These are phyloP conservation scores for Nemania sp. DNA, from an alignment of 2,329 filamentous ascomycete genomes.

Conservation along the genomic window DNA sequence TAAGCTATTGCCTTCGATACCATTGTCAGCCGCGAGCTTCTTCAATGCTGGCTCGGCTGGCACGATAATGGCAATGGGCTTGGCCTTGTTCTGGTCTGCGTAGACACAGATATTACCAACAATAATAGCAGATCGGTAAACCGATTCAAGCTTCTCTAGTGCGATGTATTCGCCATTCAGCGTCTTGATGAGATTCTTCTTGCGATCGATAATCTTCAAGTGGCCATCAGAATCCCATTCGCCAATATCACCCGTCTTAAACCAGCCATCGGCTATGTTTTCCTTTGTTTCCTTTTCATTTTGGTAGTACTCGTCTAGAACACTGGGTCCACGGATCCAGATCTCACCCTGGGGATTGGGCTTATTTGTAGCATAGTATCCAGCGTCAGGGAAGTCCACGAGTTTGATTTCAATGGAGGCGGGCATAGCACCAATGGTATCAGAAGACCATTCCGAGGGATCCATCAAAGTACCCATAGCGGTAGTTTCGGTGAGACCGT, in stretches of 20 bases:
- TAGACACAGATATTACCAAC: conserved; percentile 70
- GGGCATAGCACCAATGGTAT: conserved; percentile 79
- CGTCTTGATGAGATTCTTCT: conserved; percentile 91
- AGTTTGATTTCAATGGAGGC: conserved; percentile 84
- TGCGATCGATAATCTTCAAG: conserved; percentile 82
- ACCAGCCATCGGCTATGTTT: conserved; percentile 83
- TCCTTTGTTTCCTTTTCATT: conserved; percentile 81
- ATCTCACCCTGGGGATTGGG: conserved; percentile 86
- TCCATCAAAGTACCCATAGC: conserved; percentile 82
- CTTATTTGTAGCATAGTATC: conserved; percentile 80
- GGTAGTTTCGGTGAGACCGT: conserved; percentile 86
- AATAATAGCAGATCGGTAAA: conserved; percentile 63
- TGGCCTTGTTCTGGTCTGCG: conserved; percentile 62
- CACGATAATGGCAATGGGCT: conserved; percentile 68
- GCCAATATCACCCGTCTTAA: conserved; percentile 88
- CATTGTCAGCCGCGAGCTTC: conserved; percentile 61
- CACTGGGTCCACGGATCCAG: conserved; percentile 82
- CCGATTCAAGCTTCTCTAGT: conserved; percentile 75
- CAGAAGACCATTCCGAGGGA: conserved; percentile 81
- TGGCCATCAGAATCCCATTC: conserved; percentile 80
- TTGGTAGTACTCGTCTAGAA: conserved; percentile 80
- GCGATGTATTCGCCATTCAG: conserved; percentile 86
- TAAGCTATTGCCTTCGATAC: conserved; percentile 67
- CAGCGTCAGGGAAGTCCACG: conserved; percentile 85
- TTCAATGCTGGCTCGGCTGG: conserved; percentile 67